Evolutionary conservation across 1,139 yeast genomes (phyloP), one percentile per base, ranked within the genome.

Genomic region (Scheffersomyces cryptocercus): DNA sequence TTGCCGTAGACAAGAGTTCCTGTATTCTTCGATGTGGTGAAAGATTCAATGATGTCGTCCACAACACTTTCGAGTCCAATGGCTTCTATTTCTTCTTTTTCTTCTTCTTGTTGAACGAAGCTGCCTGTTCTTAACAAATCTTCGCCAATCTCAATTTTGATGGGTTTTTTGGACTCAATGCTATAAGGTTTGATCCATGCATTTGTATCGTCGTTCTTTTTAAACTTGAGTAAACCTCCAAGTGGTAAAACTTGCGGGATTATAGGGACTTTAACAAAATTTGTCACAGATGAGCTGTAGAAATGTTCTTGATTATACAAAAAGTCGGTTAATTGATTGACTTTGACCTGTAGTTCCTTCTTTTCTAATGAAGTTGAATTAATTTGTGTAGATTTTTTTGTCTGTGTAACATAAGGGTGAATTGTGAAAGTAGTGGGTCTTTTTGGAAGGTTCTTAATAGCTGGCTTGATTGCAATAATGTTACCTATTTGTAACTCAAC

Each of bases 1-100:
- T 83, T 70, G 0, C 98, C 98, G 53, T 82, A 77, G 0, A 91
- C 59, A 42, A 88, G 66, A 1, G 67, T 54, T 3, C 95, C 89
- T 2, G 73, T 54, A 45, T 74, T 71, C 36, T 68, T 69, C 37
- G 84, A 75, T 39, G 75, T 60, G 10, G 70, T 59, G 9, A 87
- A 60, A 0, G 77, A 62, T 10, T 70, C 72, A 1, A 69, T 57
- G 12, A 81, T 59, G n/a, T 71, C 71, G 0, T 61, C 61, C 5
- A 84, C 53, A 1, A 73, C 58, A 3, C 63, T 57, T 33, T 83
- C 84, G 38, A 84, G 69, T 0, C 93, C 96, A 35, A 86, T 79
- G 0, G 85, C 75, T 4, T 59, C 58, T 12, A 49, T 42, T 7
- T 45, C 41, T 5, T 35, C 31, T 1, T 32, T 35, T 2, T 47